phyloP scores from a whole-genome alignment of 2,329 filamentous ascomycete species.

The Orbilia oligospora region DNA sequence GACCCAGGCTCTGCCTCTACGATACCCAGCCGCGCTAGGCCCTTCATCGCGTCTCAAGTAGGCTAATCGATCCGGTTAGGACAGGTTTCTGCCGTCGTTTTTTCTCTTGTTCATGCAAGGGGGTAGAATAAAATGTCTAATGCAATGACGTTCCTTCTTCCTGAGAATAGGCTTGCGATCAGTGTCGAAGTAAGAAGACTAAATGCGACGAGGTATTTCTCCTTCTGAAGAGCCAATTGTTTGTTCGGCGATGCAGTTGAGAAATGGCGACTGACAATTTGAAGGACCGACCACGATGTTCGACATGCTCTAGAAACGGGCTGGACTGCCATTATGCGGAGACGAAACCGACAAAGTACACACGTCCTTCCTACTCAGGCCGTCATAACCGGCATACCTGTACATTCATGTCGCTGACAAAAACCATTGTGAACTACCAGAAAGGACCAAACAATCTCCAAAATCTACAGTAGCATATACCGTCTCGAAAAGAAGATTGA shows the following conservation, averaged over 20 bases:
- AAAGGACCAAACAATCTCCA: conserved; percentile 72
- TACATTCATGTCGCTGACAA: background rate
- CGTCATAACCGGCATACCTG: no score
- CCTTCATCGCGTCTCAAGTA: conserved; percentile 61
- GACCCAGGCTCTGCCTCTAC: conserved; percentile 43
- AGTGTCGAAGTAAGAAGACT: conserved; percentile 72
- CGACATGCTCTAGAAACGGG: conserved; percentile 70
- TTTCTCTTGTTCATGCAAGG: conserved; percentile 15
- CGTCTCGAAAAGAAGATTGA: conserved; percentile 72
- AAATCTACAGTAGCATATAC: conserved; percentile 72
- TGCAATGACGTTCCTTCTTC: conserved; percentile 4
- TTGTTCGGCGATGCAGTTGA: background rate
- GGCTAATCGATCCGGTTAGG: conserved; percentile 58
- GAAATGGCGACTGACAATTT: conserved; percentile 1
- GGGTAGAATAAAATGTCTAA: conserved; percentile 62
- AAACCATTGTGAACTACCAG: conserved; percentile 63
- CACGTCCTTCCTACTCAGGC: conserved; percentile 42
- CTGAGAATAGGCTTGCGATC: conserved; percentile 70
- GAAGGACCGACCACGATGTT: conserved; percentile 70
- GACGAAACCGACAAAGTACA: conserved; percentile 71
- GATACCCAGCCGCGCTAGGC: conserved; percentile 50
- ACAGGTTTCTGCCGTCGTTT: conserved; percentile 24
- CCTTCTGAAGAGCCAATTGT: background rate
- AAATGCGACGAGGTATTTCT: conserved; percentile 70
- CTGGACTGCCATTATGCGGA: conserved; percentile 72